phyloP scores from a whole-genome alignment of 495 filamentous ascomycete genomes.

The Podospora bellae-mahoneyi region DNA sequence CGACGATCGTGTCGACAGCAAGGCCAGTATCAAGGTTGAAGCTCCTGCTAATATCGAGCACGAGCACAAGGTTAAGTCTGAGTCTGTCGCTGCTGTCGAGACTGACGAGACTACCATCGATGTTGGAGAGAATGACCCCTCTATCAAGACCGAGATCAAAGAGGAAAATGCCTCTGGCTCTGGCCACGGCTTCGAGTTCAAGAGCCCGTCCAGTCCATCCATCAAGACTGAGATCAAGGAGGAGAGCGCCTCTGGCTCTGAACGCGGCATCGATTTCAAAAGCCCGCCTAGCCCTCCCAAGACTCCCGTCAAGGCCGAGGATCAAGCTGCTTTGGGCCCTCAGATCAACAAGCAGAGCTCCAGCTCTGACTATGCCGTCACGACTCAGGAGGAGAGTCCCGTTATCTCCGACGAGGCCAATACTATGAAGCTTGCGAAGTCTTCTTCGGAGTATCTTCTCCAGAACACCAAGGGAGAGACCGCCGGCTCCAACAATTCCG shows the following conservation, averaged over 20 bases:
- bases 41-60: too few species aligned
- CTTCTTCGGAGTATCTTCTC: too few species aligned
- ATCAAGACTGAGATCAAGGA: neutral
- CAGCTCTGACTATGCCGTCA: neutral
- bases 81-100: too few species aligned
- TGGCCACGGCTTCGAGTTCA: too few species aligned
- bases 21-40: too few species aligned
- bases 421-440: neutral
- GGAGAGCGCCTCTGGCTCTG: neutral
- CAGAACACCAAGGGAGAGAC: neutral
- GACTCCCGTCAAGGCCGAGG: too few species aligned
- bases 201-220: too few species aligned
- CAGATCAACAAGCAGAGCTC: neutral
- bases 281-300: too few species aligned
- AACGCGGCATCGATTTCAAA: neutral
- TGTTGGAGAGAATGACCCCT: neutral
- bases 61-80: too few species aligned
- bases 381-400: neutral
- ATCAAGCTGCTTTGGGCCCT: too few species aligned
- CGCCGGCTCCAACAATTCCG: neutral
- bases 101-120: neutral
- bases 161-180: too few species aligned
- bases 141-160: neutral
- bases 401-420: neutral
- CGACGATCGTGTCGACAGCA: too few species aligned